phyloP scores from a whole-genome alignment of 192 early-diverging fungal genomes.

The Glomus cerebriforme region DNA sequence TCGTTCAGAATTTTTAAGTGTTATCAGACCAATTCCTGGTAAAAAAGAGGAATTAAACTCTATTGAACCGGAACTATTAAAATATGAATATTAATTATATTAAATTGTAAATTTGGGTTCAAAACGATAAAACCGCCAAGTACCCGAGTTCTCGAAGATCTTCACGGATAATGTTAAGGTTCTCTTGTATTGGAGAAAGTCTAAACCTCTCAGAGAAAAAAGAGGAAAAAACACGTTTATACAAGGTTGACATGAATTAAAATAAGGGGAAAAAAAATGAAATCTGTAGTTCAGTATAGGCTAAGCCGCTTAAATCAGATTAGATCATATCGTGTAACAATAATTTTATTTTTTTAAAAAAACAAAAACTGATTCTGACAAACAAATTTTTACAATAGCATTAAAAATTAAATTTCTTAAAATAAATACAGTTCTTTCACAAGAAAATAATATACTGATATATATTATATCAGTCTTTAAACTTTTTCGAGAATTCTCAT shows the following conservation, averaged over 20 bases:
- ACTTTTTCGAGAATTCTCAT: conserved; percentile 43
- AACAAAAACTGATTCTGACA: too few relatives aligned
- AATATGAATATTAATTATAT: neutral
- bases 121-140: neutral
- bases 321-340: too few relatives aligned
- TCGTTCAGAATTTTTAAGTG: conserved; percentile 39
- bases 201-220: neutral
- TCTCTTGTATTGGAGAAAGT: neutral
- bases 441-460: too few relatives aligned
- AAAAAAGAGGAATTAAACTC: conserved; percentile 17
- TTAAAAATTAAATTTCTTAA: too few relatives aligned
- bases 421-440: too few relatives aligned
- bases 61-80: conserved; percentile 4
- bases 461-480: too few relatives aligned
- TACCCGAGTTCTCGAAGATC: conserved; percentile 19
- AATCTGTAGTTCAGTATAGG: too few relatives aligned
- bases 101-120: neutral
- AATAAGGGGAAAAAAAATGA: too few relatives aligned
- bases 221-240: neutral
- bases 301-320: too few relatives aligned
- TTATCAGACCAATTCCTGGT: conserved; percentile 17
- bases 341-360: too few relatives aligned
- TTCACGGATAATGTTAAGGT: conserved; percentile 3
- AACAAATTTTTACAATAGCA: too few relatives aligned
- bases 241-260: neutral